A percentile compares a stretch with the other conserved stretches of the same genome.
These are phyloP conservation scores for Salix caprea DNA, from an alignment of 345 rosid species.

Conservation along the genomic window DNA sequence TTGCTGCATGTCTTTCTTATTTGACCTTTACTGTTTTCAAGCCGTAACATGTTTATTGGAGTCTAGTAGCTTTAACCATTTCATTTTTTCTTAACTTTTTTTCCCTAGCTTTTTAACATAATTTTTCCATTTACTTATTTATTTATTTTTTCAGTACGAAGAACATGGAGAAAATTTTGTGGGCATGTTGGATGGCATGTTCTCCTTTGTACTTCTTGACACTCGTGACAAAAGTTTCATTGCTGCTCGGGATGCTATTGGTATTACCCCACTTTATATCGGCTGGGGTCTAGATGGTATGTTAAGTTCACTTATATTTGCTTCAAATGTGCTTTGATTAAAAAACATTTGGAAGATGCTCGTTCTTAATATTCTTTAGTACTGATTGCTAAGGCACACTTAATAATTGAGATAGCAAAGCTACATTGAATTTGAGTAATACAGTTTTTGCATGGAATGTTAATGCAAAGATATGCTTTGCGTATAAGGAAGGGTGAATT, in stretches of 20 bases:
- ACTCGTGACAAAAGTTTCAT: slow-evolving; percentile 68
- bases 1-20: neutral
- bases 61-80: neutral
- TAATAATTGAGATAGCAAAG: neutral
- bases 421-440: neutral
- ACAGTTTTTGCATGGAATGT: neutral
- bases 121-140: neutral
- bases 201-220: slow-evolving; percentile 79
- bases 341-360: neutral
- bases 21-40: neutral
- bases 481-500: neutral
- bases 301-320: slow-evolving; percentile 4
- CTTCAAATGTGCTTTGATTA: neutral
- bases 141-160: slow-evolving; percentile 46
- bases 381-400: neutral
- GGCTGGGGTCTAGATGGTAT: slow-evolving; percentile 90
- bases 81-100: neutral
- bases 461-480: neutral
- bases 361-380: neutral
- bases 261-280: slow-evolving; percentile 71
- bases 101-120: neutral
- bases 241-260: slow-evolving; percentile 78
- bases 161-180: slow-evolving; percentile 72
- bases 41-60: neutral
- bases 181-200: slow-evolving; percentile 78